These are phyloP conservation scores for Yamadazyma sp. DNA, from an alignment of 1,139 yeast species.

Conservation along the genomic window DNA sequence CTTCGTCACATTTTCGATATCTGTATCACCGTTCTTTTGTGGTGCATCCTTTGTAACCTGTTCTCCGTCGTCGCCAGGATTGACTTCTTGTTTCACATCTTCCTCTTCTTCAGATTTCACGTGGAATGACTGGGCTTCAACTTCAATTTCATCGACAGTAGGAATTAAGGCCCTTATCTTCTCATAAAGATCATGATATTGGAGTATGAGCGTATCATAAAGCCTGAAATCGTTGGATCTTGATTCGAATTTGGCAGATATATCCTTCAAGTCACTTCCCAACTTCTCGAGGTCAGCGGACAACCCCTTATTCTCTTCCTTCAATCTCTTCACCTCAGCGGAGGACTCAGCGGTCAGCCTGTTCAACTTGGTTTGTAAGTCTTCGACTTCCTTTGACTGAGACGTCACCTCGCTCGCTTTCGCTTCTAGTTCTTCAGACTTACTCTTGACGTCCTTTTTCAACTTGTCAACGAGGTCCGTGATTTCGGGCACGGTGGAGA, in stretches of 20 bases:
- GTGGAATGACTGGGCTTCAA: slow-evolving; percentile 13
- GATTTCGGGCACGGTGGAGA: slow-evolving; percentile 1
- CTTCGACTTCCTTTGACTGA: background rate
- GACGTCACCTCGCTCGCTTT: background rate
- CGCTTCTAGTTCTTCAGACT: background rate
- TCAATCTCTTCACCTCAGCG: background rate
- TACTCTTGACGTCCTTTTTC: background rate
- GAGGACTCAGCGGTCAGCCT: background rate
- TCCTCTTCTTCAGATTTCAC: slow-evolving; percentile 9
- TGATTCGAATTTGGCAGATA: background rate
- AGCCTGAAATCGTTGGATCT: slow-evolving; percentile 11
- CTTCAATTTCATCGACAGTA: slow-evolving; percentile 7
- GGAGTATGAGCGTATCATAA: slow-evolving; percentile 13
- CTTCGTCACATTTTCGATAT: background rate
- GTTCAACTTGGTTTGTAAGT: slow-evolving; percentile 1
- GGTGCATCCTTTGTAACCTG: background rate
- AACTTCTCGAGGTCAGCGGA: background rate
- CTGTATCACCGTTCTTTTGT: slow-evolving; percentile 1
- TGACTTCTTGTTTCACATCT: background rate
- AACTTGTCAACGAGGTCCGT: slow-evolving; percentile 1
- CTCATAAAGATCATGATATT: slow-evolving; percentile 10
- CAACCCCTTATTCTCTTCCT: background rate
- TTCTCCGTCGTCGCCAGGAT: background rate
- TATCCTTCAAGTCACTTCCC: background rate
- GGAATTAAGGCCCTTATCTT: slow-evolving; percentile 11